phyloP scores from a whole-genome alignment of 768 basidiomycete genomes.

The Rhodotorula kratochvilovae region DNA sequence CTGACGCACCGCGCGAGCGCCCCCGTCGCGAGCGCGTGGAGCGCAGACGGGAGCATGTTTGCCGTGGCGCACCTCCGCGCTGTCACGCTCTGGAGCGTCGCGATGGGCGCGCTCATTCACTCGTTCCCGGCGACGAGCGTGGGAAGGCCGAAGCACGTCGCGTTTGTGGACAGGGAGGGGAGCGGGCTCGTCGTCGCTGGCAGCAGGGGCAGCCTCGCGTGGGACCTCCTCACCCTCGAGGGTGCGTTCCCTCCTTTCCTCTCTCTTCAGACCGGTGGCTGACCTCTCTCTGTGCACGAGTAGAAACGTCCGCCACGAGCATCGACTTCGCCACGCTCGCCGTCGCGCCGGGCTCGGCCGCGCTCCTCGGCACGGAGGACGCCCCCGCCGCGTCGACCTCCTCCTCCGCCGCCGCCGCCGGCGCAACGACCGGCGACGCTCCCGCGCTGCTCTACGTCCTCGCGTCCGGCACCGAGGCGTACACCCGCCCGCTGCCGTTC shows the following conservation, averaged over 20 bases:
- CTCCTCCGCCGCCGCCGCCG: not conserved
- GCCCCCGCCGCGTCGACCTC: not conserved
- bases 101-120: conserved; percentile 57
- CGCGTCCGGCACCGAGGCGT: conserved; percentile 11
- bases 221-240: conserved; percentile 49
- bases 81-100: conserved; percentile 70
- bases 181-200: conserved; percentile 34
- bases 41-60: conserved; percentile 78
- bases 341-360: conserved; percentile 20
- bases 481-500: conserved; percentile 59
- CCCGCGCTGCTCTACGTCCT: conserved; percentile 18
- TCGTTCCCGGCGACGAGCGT: conserved; percentile 51
- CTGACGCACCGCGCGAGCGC: conserved; percentile 57
- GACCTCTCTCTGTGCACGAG: conserved; percentile 40
- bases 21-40: conserved; percentile 66
- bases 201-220: conserved; percentile 44
- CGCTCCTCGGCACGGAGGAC: conserved; percentile 22
- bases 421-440: conserved; percentile 43
- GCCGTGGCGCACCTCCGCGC: conserved; percentile 65
- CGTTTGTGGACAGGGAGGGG: conserved; percentile 44
- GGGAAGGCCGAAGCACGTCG: conserved; percentile 55
- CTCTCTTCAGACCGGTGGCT: not conserved
- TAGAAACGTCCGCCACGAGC: conserved; percentile 31
- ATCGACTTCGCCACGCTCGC: conserved; percentile 30
- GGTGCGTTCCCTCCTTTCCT: conserved; percentile 33